These are phyloP conservation scores for Diaporthe vexans DNA, from an alignment of 2,329 filamentous ascomycete species.

Conservation along the genomic window DNA sequence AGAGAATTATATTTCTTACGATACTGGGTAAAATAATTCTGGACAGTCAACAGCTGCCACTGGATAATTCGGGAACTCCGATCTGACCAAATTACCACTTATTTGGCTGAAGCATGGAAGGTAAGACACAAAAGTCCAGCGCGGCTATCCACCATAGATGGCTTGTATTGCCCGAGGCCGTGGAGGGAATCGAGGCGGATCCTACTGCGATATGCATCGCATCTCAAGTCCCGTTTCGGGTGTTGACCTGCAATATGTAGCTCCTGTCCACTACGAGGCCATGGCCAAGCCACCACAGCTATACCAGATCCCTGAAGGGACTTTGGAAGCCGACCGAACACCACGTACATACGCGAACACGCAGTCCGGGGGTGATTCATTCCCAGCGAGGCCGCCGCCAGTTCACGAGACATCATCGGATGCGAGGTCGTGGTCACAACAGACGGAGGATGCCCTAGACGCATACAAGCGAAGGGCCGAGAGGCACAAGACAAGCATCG, in stretches of 20 bases:
- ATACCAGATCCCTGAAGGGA: neutral
- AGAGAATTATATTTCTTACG: no score
- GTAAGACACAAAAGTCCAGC: neutral
- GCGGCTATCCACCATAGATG: neutral
- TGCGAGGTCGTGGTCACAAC: constrained; percentile 6
- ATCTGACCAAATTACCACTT: neutral
- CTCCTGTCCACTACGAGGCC: neutral
- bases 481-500: neutral
- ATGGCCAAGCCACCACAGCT: neutral
- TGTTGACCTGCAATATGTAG: neutral
- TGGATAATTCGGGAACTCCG: no score
- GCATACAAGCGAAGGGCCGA: neutral
- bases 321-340: neutral
- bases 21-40: no score
- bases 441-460: constrained; percentile 11
- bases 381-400: neutral
- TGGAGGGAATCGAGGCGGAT: neutral
- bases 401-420: neutral
- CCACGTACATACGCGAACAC: neutral
- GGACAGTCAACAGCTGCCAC: neutral
- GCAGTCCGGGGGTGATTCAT: neutral
- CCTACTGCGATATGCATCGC: fast-evolving
- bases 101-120: neutral
- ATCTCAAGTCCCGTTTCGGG: neutral
- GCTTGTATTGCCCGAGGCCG: neutral